phyloP scores from a whole-genome alignment of 768 basidiomycete genomes.

The Hypsizygus marmoreus region DNA sequence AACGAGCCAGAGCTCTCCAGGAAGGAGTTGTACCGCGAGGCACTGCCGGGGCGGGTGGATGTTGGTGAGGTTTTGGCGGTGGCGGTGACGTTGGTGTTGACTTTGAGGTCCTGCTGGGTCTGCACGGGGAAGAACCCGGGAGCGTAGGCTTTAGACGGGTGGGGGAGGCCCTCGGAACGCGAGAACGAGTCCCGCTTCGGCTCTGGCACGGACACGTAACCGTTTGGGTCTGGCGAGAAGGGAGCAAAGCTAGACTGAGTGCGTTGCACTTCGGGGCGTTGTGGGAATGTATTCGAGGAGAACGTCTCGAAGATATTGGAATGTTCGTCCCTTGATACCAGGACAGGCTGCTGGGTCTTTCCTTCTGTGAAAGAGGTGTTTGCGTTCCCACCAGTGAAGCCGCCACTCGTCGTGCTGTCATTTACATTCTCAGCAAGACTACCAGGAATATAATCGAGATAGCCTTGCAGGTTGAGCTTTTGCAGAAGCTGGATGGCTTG shows the following conservation, averaged over 20 bases:
- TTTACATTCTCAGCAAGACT: conserved; percentile 10
- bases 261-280: conserved; percentile 38
- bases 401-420: conserved; percentile 9
- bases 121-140: conserved; percentile 49
- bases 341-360: conserved; percentile 21
- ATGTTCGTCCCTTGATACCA: conserved; percentile 20
- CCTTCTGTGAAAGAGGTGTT: conserved; percentile 12
- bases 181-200: conserved; percentile 39
- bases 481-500: conserved; percentile 66
- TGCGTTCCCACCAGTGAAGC: conserved; percentile 7
- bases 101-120: conserved; percentile 43
- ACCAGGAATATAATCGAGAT: conserved; percentile 26
- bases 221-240: conserved; percentile 77
- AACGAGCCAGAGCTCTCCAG: conserved; percentile 42
- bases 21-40: conserved; percentile 47
- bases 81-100: conserved; percentile 16
- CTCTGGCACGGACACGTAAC: conserved; percentile 36
- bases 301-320: conserved; percentile 19
- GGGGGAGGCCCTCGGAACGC: conserved; percentile 45
- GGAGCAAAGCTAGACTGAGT: conserved; percentile 61
- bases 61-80: conserved; percentile 45
- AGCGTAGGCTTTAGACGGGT: conserved; percentile 51
- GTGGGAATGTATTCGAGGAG: conserved; percentile 20
- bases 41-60: conserved; percentile 44
- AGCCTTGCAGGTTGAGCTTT: conserved; percentile 48